Conservation (phyloP, 208 protist genomes). For the Trichomonas tenax region DNA sequence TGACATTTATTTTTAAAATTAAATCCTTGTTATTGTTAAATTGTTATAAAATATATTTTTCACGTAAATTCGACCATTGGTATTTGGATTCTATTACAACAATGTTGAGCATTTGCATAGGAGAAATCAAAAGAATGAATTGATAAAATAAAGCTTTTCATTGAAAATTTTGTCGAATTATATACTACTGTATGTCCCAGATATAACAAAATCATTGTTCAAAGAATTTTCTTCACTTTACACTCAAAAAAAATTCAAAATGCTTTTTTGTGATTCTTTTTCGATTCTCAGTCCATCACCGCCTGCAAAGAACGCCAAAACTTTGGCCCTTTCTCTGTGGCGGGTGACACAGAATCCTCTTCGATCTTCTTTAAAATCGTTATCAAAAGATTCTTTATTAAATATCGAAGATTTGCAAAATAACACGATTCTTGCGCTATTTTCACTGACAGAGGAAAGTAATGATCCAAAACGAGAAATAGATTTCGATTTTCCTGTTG, state of each 20-base stretch:
- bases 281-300: background rate
- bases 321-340: background rate
- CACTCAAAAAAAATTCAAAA: background rate
- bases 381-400: background rate
- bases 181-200: too few relatives aligned
- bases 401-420: background rate
- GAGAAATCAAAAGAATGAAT: too few relatives aligned
- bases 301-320: background rate
- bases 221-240: too few relatives aligned
- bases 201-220: too few relatives aligned
- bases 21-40: too few relatives aligned
- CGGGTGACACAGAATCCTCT: background rate
- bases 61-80: too few relatives aligned
- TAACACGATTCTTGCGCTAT: background rate
- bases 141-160: too few relatives aligned
- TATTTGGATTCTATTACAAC: too few relatives aligned
- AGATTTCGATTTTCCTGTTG: background rate
- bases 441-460: background rate
- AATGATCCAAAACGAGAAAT: background rate
- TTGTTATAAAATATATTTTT: too few relatives aligned
- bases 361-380: background rate
- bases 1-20: too few relatives aligned
- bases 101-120: too few relatives aligned
- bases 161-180: too few relatives aligned
- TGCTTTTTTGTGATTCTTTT: conserved; percentile 10